Conservation (phyloP, 768 basidiomycete species). For the Strobilomyces dryophilus region DNA sequence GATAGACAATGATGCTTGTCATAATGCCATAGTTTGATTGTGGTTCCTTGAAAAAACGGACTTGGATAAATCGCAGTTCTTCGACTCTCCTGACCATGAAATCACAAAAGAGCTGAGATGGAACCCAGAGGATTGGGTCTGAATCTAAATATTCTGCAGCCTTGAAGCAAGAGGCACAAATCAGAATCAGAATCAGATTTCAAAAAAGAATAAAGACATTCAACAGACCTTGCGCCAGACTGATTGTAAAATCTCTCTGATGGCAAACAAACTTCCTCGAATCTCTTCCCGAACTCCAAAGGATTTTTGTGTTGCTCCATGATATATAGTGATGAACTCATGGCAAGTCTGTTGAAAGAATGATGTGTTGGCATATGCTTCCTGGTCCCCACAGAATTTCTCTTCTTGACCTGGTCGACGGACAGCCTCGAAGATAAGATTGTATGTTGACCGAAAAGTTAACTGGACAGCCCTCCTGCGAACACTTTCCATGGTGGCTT, state of each 20-base stretch:
- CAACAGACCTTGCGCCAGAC: too few relatives aligned
- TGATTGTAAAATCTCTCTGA: neutral
- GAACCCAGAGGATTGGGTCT: conserved; percentile 5
- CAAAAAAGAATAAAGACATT: too few relatives aligned
- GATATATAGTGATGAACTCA: neutral
- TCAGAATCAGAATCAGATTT: too few relatives aligned
- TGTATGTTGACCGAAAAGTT: neutral
- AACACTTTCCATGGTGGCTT: neutral
- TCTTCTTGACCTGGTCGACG: conserved; percentile 1
- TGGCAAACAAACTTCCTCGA: neutral
- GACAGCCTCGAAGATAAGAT: conserved; percentile 4
- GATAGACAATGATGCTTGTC: conserved; percentile 6
- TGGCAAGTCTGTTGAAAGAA: neutral
- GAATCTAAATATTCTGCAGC: conserved; percentile 3
- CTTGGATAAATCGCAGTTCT: conserved; percentile 1
- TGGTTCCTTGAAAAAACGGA: conserved; percentile 4
- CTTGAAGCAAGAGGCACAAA: neutral
- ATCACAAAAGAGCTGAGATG: neutral
- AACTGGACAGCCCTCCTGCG: neutral
- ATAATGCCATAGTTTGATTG: conserved; percentile 1
- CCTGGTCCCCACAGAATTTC: conserved; percentile 1
- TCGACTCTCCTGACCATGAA: conserved; percentile 1
- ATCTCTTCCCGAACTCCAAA: conserved; percentile 3
- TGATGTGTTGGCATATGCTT: neutral
- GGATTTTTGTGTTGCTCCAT: neutral